Percentiles rank a stretch among this genome's conserved stretches.
Evolutionary conservation across 805 yeast genomes (phyloP).

Genomic region (Kazachstania viticola): DNA sequence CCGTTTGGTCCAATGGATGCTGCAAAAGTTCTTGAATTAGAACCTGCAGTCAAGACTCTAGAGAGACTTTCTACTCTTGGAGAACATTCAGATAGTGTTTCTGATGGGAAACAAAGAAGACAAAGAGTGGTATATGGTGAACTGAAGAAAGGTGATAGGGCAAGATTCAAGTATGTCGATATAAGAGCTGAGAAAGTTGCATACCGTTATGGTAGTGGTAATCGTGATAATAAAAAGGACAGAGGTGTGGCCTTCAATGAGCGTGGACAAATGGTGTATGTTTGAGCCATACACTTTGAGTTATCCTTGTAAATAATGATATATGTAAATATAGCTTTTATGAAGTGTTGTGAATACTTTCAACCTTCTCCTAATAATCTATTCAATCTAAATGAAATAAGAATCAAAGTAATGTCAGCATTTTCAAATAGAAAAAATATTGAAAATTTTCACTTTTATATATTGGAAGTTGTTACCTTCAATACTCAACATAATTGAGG

Average conservation of each 20-base stretch:
- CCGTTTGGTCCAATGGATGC: conserved; percentile 96
- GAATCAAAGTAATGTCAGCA: no score
- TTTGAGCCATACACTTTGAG: conserved; percentile 11
- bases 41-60: conserved; percentile 77
- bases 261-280: conserved; percentile 42
- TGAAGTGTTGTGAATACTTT: no score
- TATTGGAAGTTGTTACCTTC: no score
- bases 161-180: conserved; percentile 61
- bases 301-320: no score
- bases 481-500: no score
- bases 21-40: conserved; percentile 67
- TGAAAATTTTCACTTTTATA: no score
- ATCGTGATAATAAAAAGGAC: conserved; percentile 80
- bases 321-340: no score
- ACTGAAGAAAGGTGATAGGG: conserved; percentile 56
- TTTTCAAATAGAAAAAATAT: no score
- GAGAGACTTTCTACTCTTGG: conserved; percentile 52
- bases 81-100: conserved; percentile 30
- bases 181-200: conserved; percentile 82
- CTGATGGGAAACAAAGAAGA: conserved; percentile 17
- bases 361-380: background rate
- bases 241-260: conserved; percentile 40
- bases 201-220: conserved; percentile 79
- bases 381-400: conserved; percentile 2
- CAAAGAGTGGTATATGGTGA: conserved; percentile 42